phyloP scores from a whole-genome alignment of 768 basidiomycete species.

The Leccinum subtestaceum region DNA sequence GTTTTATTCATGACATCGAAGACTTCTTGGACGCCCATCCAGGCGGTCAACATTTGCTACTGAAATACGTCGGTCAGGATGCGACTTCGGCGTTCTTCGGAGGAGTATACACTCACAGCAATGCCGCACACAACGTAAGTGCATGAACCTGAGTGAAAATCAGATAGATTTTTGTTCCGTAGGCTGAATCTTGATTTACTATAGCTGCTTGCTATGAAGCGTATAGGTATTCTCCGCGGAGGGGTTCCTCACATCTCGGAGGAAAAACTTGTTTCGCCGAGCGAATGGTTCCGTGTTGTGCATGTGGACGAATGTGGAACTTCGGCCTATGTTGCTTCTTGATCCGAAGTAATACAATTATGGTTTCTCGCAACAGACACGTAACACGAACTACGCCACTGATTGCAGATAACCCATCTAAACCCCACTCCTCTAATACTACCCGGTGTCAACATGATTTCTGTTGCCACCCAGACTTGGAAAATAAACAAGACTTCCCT shows the following conservation, averaged over 20 bases:
- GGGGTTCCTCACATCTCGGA: slow-evolving; percentile 1
- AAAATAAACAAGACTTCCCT: background rate
- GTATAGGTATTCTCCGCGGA: slow-evolving; percentile 3
- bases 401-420: background rate
- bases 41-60: background rate
- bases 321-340: background rate
- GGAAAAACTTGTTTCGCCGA: slow-evolving; percentile 1
- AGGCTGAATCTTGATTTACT: background rate
- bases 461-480: too few species aligned
- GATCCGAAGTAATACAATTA: background rate
- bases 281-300: background rate
- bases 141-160: too few species aligned
- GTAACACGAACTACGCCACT: background rate
- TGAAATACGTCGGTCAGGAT: slow-evolving; percentile 2
- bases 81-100: slow-evolving; percentile 7
- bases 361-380: background rate
- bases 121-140: slow-evolving; percentile 4
- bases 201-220: slow-evolving; percentile 6
- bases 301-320: background rate
- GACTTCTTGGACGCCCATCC: slow-evolving; percentile 2
- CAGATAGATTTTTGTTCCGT: background rate
- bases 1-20: slow-evolving; percentile 1
- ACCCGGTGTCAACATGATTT: too few species aligned
- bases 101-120: slow-evolving; percentile 3
- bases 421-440: background rate